These are phyloP conservation scores for Plenodomus lindquistii DNA, from an alignment of 2,329 filamentous ascomycete species.

Conservation along the genomic window DNA sequence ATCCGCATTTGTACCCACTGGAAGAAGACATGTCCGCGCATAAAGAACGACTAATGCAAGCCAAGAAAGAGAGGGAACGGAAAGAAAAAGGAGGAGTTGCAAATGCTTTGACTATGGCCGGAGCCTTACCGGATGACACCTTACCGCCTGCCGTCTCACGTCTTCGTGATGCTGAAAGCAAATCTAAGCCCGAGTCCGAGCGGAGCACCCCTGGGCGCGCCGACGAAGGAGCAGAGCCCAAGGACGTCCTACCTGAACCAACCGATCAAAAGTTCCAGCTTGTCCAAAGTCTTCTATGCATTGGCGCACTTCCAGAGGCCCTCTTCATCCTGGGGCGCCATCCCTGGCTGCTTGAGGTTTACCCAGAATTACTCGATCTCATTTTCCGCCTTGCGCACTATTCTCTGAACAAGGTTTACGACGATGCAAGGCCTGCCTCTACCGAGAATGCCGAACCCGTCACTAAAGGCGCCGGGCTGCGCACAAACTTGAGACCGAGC, in stretches of 20 bases:
- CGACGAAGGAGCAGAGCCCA: conserved; percentile 47
- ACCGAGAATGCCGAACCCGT: conserved; percentile 47
- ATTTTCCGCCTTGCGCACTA: conserved; percentile 85
- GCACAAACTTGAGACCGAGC: conserved; percentile 63
- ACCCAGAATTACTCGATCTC: conserved; percentile 77
- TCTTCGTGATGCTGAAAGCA: conserved; percentile 61
- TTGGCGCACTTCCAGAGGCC: conserved; percentile 90
- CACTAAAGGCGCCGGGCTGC: conserved; percentile 49
- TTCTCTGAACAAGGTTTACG: conserved; percentile 76
- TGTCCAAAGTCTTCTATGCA: conserved; percentile 81
- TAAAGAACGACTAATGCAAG: conserved; percentile 69
- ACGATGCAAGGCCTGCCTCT: conserved; percentile 53
- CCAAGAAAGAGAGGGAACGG: conserved; percentile 69
- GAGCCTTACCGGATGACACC: conserved; percentile 83
- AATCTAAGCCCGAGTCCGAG: conserved; percentile 51
- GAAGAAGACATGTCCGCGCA: conserved; percentile 82
- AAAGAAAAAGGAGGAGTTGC: conserved; percentile 67
- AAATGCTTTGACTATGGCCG: conserved; percentile 87
- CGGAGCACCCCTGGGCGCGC: conserved; percentile 47
- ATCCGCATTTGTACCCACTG: conserved; percentile 84
- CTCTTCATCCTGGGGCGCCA: conserved; percentile 91
- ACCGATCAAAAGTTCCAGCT: conserved; percentile 86
- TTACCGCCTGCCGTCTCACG: conserved; percentile 48
- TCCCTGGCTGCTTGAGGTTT: conserved; percentile 86
- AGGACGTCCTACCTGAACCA: conserved; percentile 67